These are phyloP conservation scores for Huntiella abstrusa DNA, from an alignment of 2,329 filamentous ascomycete species.

Conservation along the genomic window DNA sequence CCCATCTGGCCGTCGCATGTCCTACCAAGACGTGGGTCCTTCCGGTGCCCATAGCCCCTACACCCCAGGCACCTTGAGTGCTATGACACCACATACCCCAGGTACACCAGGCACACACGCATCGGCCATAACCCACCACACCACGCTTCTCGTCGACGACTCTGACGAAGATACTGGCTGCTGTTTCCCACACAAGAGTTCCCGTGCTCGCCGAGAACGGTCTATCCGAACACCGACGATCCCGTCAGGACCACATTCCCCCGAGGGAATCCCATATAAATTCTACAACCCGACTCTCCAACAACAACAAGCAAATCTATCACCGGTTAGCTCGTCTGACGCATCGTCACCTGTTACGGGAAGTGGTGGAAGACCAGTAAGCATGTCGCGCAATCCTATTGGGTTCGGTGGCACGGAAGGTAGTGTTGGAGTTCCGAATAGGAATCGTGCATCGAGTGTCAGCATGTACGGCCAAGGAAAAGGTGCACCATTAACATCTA, in stretches of 20 bases:
- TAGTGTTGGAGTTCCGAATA: no score
- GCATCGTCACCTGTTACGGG: no score
- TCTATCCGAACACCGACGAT: conserved; percentile 12
- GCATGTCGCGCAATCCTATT: no score
- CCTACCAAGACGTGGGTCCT: conserved; percentile 1
- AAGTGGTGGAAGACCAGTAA: no score
- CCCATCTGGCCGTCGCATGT: not conserved
- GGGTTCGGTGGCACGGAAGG: not conserved
- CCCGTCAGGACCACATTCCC: not conserved
- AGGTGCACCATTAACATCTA: conserved; percentile 2
- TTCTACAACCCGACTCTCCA: conserved; percentile 5
- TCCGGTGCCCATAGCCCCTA: not conserved
- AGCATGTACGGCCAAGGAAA: not conserved
- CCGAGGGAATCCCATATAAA: conserved; percentile 8
- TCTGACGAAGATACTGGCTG: conserved; percentile 1
- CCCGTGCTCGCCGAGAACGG: conserved; percentile 7
- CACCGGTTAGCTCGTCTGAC: no score
- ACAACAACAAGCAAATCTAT: not conserved
- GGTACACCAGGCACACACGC: not conserved
- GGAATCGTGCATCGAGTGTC: no score
- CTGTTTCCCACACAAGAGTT: not conserved
- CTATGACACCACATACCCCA: not conserved
- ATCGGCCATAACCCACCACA: conserved; percentile 1
- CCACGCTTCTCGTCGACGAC: not conserved
- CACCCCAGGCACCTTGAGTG: not conserved